Conservation (phyloP, 805 yeast species). For the Barnettozyma botsteinii region DNA sequence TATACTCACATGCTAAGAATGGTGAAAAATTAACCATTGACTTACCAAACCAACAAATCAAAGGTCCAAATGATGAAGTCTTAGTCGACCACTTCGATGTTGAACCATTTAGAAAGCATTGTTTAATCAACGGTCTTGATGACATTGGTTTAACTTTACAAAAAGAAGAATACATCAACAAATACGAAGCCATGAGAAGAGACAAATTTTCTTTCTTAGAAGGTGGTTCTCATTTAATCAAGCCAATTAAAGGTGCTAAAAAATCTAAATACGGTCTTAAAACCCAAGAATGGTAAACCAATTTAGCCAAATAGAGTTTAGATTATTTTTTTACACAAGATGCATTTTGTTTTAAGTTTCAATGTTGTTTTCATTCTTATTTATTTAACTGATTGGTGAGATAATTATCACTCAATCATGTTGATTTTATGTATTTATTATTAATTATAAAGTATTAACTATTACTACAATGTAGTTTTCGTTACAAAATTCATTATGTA, state of each 20-base stretch:
- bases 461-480: too few relatives aligned
- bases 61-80: conserved; percentile 60
- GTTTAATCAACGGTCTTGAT: conserved; percentile 90
- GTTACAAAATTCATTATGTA: too few relatives aligned
- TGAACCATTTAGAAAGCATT: conserved; percentile 90
- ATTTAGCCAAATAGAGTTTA: too few relatives aligned
- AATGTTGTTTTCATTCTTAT: neutral
- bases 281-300: conserved; percentile 71
- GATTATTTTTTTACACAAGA: neutral
- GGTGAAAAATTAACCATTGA: conserved; percentile 72
- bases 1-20: conserved; percentile 73
- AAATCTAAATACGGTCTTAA: conserved; percentile 59
- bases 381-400: neutral
- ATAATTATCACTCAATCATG: neutral
- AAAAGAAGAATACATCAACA: conserved; percentile 69
- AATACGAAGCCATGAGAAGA: conserved; percentile 74
- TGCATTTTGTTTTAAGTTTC: neutral
- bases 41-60: conserved; percentile 79
- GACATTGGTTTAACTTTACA: conserved; percentile 94
- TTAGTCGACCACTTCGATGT: conserved; percentile 80
- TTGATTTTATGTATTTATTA: neutral
- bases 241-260: conserved; percentile 64
- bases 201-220: conserved; percentile 86
- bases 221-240: conserved; percentile 68
- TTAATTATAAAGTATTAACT: neutral